A percentile compares a stretch with the other conserved stretches of the same genome.
Evolutionary conservation across 306 rosid genomes (phyloP).

Genomic region (Notholithocarpus densiflorus): DNA sequence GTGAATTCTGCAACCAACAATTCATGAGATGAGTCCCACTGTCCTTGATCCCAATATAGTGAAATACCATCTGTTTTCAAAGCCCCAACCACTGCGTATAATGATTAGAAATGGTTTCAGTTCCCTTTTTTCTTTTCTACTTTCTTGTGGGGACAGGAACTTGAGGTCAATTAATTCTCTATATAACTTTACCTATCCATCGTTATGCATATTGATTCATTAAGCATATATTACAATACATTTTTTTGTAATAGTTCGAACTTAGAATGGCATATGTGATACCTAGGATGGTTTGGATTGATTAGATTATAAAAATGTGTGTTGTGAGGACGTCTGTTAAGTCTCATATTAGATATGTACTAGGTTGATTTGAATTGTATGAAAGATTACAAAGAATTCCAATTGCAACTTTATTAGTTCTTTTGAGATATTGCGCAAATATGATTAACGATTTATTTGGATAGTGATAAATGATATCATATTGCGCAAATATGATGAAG

Average conservation of each 20-base stretch:
- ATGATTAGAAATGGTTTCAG: constrained; percentile 12
- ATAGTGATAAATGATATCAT: too few relatives aligned
- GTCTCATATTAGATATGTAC: too few relatives aligned
- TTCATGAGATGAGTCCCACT: constrained; percentile 21
- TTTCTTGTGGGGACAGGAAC: constrained; percentile 15
- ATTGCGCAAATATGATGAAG: constrained; percentile 5
- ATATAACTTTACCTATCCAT: too few relatives aligned
- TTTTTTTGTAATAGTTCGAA: too few relatives aligned
- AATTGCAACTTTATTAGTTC: too few relatives aligned
- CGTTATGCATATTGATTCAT: not conserved
- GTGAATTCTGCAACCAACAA: constrained; percentile 17
- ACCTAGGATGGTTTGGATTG: too few relatives aligned
- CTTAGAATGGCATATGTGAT: too few relatives aligned
- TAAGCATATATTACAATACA: not conserved
- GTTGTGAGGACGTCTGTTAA: too few relatives aligned
- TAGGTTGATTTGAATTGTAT: too few relatives aligned
- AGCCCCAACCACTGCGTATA: not conserved
- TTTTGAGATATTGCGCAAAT: too few relatives aligned
- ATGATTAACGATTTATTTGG: not conserved
- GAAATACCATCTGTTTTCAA: not conserved
- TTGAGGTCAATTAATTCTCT: not conserved
- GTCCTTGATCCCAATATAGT: not conserved
- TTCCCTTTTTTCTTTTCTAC: constrained; percentile 8
- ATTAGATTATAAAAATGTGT: too few relatives aligned
- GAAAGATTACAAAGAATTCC: too few relatives aligned